Base-by-base conservation (phyloP, 2,329 filamentous ascomycete species). In the Sclerotinia glacialis region DNA sequence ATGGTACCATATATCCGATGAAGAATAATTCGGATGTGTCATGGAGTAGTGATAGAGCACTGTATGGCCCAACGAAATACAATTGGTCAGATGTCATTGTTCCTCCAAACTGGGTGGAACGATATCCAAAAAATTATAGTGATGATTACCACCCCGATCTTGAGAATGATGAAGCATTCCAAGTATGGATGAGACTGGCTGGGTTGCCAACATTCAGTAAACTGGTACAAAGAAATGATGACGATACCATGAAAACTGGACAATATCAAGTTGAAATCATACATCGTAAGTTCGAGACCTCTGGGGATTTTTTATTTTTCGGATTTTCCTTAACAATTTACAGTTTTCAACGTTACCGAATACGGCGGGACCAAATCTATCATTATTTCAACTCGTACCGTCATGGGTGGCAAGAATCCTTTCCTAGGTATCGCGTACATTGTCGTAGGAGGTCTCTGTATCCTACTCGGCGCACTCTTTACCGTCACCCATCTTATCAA, bases 101-200 rank as follows among this genome's bases (percentile, higher is more conserved):
- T 0, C 95, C 95, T 0, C 93, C 91, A 5, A 96, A 97, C 78
- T 99, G 95, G 95, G 77, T 80, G 23, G 75, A 83, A 16, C 84
- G 86, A 67, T 97, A 89, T 72, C 89, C 88, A 8, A 76, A 89
- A 47, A 86, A 85, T 69, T 97, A 97, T 76, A 88, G 85, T 3
- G 77, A 81, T 0, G 79, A 85, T 0, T 83, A 84, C 62, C 85
- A 85, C 2, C 87, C 93, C 0, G 79, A 95, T 72, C 78, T 98
- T 23, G 83, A 89, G 69, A 80, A 86, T 0, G 89, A 92, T 79
- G 90, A 97, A 77, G 87, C 88, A 53, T 96, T 99, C 78, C 93
- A 97, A 79, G 93, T 98, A 28, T 99, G 95, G 95, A 99, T 99
- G 95, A 88, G 95, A 73, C 96, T 96, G 1, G 95, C 95, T 31